Conservation (phyloP, 2,329 filamentous ascomycete genomes). For the Colletotrichum orchidophilum region DNA sequence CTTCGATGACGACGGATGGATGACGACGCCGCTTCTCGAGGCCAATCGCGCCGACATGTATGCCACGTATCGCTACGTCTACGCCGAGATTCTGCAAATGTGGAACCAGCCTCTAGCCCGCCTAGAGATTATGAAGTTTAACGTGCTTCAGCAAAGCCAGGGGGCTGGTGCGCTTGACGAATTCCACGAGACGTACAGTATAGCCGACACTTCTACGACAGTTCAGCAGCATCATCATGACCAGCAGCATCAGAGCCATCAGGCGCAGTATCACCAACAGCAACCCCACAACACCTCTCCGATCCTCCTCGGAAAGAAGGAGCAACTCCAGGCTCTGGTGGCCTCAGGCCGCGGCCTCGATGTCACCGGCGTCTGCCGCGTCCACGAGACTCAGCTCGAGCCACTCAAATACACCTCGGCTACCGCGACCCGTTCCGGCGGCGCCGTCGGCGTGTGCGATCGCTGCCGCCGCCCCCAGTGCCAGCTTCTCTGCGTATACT, state of each 20-base stretch:
- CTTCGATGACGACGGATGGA: slow-evolving; percentile 75
- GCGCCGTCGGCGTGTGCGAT: slow-evolving; percentile 59
- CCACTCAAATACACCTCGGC: slow-evolving; percentile 60
- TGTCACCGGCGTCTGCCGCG: slow-evolving; percentile 69
- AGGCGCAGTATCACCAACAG: neutral
- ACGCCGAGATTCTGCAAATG: slow-evolving; percentile 75
- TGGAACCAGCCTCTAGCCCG: slow-evolving; percentile 71
- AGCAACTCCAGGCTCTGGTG: slow-evolving; percentile 59
- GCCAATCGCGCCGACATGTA: slow-evolving; percentile 58
- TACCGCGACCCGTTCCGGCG: slow-evolving; percentile 48
- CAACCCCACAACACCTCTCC: slow-evolving; percentile 55
- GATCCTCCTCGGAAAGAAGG: slow-evolving; percentile 66
- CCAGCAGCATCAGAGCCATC: slow-evolving; percentile 39
- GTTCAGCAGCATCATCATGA: slow-evolving; percentile 40
- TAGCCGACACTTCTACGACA: slow-evolving; percentile 45
- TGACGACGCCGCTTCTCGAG: slow-evolving; percentile 67
- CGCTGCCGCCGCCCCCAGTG: slow-evolving; percentile 63
- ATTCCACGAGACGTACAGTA: slow-evolving; percentile 48
- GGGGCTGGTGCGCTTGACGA: slow-evolving; percentile 40
- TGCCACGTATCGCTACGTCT: slow-evolving; percentile 70
- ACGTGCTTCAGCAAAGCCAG: slow-evolving; percentile 63
- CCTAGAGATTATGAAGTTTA: slow-evolving; percentile 76
- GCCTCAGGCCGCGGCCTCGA: slow-evolving; percentile 67
- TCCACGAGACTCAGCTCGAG: slow-evolving; percentile 71
- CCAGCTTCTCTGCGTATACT: slow-evolving; percentile 70